These are phyloP conservation scores for Vanrija pseudolonga DNA, from an alignment of 1,284 basidiomycete species.

Conservation along the genomic window DNA sequence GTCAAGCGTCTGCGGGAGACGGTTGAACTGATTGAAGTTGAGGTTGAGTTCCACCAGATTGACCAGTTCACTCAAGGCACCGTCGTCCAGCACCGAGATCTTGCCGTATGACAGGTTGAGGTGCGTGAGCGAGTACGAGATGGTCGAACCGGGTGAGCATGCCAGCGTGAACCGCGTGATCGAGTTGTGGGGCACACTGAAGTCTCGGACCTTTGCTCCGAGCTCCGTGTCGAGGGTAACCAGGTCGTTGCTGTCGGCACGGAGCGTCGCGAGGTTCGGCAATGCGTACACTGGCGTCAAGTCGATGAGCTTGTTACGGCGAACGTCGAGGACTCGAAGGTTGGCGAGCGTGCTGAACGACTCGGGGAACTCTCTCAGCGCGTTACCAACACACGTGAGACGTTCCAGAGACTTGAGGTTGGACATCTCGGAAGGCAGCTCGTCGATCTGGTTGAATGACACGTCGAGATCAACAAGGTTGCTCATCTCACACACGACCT, in stretches of 20 bases:
- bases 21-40: conserved; percentile 82
- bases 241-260: conserved; percentile 76
- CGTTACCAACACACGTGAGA: conserved; percentile 85
- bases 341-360: conserved; percentile 62
- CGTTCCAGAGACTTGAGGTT: conserved; percentile 66
- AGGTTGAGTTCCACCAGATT: conserved; percentile 70
- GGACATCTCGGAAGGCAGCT: conserved; percentile 77
- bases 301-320: conserved; percentile 76
- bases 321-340: conserved; percentile 71
- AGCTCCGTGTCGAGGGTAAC: conserved; percentile 73
- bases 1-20: conserved; percentile 76
- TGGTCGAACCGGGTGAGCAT: conserved; percentile 56
- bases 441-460: conserved; percentile 87
- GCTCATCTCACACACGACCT: conserved; percentile 69
- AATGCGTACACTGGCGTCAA: conserved; percentile 66
- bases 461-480: conserved; percentile 82
- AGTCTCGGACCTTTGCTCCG: conserved; percentile 58
- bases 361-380: conserved; percentile 70
- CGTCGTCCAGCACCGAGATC: conserved; percentile 76
- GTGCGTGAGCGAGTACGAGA: conserved; percentile 65
- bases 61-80: conserved; percentile 65
- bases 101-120: conserved; percentile 90
- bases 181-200: conserved; percentile 52
- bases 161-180: conserved; percentile 69
- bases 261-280: conserved; percentile 64